These are phyloP conservation scores for Populus ilicifolia DNA, from an alignment of 345 rosid species.

Conservation along the genomic window DNA sequence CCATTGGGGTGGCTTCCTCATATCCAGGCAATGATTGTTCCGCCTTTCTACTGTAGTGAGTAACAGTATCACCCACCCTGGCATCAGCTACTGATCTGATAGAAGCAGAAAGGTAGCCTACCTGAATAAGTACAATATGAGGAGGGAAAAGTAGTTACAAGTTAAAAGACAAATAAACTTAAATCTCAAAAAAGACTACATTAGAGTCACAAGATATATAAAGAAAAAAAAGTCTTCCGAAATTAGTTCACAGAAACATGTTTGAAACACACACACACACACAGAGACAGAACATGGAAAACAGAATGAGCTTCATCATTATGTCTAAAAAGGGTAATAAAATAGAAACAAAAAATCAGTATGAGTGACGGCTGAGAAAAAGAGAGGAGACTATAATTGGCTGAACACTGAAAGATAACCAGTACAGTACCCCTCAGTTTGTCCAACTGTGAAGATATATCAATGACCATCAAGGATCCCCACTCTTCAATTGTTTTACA, in stretches of 20 bases:
- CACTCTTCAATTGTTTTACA: background rate
- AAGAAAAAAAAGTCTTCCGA: no score
- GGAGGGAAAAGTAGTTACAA: background rate
- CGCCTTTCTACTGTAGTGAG: constrained; percentile 65
- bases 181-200: background rate
- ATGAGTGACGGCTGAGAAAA: background rate
- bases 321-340: background rate
- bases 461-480: background rate
- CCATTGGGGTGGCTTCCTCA: constrained; percentile 98
- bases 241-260: no score
- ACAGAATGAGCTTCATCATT: background rate
- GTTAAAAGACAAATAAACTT: background rate
- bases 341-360: no score
- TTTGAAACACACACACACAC: no score
- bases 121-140: constrained; percentile 39
- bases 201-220: background rate
- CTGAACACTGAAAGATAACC: background rate
- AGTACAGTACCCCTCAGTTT: background rate
- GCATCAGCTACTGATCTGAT: constrained; percentile 97
- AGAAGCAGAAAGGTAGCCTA: constrained; percentile 95
- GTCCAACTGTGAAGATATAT: background rate
- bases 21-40: constrained; percentile 83
- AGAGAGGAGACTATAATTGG: background rate
- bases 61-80: constrained; percentile 93
- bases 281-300: no score